A percentile compares a stretch with the other conserved stretches of the same genome.
Conservation (phyloP, 331 rosid species). For the Phaseolus coccineus region DNA sequence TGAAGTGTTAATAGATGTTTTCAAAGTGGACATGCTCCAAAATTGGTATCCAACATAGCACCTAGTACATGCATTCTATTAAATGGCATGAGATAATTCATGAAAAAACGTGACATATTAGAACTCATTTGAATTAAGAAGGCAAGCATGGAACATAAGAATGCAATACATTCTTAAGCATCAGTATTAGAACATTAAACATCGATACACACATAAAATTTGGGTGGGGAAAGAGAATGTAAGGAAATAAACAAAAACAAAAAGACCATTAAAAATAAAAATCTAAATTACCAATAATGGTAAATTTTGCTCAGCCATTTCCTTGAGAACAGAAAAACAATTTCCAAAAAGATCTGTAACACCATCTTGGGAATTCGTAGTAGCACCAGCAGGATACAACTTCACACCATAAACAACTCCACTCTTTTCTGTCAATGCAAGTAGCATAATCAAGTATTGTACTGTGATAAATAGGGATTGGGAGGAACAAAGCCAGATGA, state of each 20-base stretch:
- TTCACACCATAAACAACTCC: constrained; percentile 82
- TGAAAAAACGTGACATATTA: background rate
- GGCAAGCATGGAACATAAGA: constrained; percentile 24
- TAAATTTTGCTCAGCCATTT: constrained; percentile 79
- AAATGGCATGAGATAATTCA: constrained; percentile 13
- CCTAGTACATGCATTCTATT: background rate
- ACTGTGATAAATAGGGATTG: background rate
- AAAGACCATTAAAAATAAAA: background rate
- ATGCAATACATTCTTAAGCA: constrained; percentile 17
- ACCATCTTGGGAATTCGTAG: constrained; percentile 95
- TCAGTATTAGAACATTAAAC: background rate
- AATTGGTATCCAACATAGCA: constrained; percentile 6
- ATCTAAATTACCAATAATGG: constrained; percentile 72
- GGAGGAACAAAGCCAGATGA: constrained; percentile 1
- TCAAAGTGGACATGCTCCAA: background rate
- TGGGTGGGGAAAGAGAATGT: background rate
- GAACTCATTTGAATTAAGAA: constrained; percentile 15
- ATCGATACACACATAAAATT: background rate
- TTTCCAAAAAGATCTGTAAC: constrained; percentile 85
- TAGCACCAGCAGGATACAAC: constrained; percentile 97
- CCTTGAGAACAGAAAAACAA: constrained; percentile 84
- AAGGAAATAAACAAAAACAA: constrained; percentile 11
- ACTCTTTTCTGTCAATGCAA: constrained; percentile 67
- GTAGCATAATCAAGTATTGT: constrained; percentile 35
- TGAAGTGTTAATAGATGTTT: constrained; percentile 8